These are phyloP conservation scores for Lasiosphaeria miniovina DNA, from an alignment of 495 filamentous ascomycete genomes.

Conservation along the genomic window DNA sequence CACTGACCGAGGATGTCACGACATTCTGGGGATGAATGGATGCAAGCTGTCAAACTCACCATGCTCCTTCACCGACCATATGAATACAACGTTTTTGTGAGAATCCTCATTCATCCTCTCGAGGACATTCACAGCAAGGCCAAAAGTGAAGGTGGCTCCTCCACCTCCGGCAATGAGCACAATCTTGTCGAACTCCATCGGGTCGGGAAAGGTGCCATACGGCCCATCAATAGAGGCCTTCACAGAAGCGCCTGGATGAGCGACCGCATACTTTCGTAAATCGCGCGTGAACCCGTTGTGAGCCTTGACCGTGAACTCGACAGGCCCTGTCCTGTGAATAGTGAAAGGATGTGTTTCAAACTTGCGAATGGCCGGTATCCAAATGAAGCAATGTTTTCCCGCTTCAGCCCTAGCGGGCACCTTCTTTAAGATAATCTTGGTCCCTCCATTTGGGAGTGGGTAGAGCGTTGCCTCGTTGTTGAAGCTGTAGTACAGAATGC, in stretches of 20 bases:
- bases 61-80: conserved; percentile 52
- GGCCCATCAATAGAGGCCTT: conserved; percentile 55
- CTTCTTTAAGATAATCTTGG: conserved; percentile 52
- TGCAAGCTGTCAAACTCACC: conserved; percentile 34
- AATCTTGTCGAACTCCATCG: conserved; percentile 53
- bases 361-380: conserved; percentile 54
- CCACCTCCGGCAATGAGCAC: conserved; percentile 59
- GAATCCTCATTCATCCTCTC: conserved; percentile 40
- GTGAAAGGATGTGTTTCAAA: conserved; percentile 63
- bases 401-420: conserved; percentile 42
- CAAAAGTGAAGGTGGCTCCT: conserved; percentile 57
- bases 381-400: conserved; percentile 61
- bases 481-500: conserved; percentile 48
- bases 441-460: conserved; percentile 55
- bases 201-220: conserved; percentile 57
- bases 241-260: conserved; percentile 46
- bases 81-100: conserved; percentile 49
- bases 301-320: conserved; percentile 55
- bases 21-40: background rate
- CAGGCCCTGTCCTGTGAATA: conserved; percentile 47
- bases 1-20: background rate
- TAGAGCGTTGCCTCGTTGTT: conserved; percentile 55
- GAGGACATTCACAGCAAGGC: conserved; percentile 49
- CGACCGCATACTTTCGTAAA: conserved; percentile 47
- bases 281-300: conserved; percentile 58